These are phyloP conservation scores for Thinopyrum elongatum DNA, from an alignment of 176 grass and related monocot genomes.

Conservation along the genomic window DNA sequence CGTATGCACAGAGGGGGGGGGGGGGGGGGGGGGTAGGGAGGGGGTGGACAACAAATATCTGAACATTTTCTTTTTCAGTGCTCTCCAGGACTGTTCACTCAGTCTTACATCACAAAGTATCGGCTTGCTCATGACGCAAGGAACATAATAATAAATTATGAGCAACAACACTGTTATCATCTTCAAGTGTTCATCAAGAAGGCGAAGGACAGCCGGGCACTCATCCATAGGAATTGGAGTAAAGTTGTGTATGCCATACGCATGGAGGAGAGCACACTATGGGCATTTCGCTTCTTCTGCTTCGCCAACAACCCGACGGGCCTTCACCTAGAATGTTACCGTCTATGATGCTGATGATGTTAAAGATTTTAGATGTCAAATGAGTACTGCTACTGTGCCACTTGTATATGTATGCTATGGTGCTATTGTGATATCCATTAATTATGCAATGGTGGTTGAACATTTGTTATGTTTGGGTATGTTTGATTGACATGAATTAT, in stretches of 20 bases:
- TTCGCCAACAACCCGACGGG: background rate
- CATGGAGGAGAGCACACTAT: background rate
- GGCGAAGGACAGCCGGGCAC: background rate
- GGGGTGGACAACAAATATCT: background rate
- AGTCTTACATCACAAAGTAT: background rate
- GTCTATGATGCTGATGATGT: background rate
- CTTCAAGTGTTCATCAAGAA: background rate
- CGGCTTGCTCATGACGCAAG: background rate
- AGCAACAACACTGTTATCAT: background rate
- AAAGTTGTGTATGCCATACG: background rate
- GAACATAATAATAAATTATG: background rate
- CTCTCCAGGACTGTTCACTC: background rate
- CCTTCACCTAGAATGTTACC: background rate
- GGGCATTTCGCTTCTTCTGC: no score
- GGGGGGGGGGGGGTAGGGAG: no score
- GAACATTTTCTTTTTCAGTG: background rate
- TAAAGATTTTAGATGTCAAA: background rate
- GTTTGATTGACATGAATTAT: background rate
- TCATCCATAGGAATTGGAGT: background rate
- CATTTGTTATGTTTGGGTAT: background rate
- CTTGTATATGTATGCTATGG: background rate
- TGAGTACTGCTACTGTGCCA: background rate
- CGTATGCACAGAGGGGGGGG: no score
- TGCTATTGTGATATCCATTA: background rate
- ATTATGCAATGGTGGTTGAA: background rate